Evolutionary conservation across 192 early-diverging fungal species (phyloP), one percentile per base, ranked within the genome.

Genomic region (Anaeromyces robustus): DNA sequence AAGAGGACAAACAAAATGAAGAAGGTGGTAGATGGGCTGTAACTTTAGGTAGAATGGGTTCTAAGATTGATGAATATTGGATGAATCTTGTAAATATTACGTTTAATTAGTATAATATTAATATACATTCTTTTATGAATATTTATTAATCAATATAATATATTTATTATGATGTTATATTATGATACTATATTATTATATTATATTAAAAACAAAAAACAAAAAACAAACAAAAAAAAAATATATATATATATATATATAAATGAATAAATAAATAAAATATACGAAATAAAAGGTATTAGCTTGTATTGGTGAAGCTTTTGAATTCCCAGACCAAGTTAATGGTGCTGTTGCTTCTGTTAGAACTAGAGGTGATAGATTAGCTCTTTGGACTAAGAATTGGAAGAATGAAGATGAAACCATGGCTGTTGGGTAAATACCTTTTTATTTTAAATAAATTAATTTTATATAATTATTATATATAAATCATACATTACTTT

Each of bases 331-430:
- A 78, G 88, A 93, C 31, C 94, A 97, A 80, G 89, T 98, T 29
- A 95, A 94, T 85, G 96, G 96, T 30, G 92, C 89, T 11, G 96
- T 98, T 34, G 91, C 96, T 29, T 94, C 94, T 11, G 92, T 94
- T 82, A 90, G 96, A 79, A 94, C 94, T 85, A 88, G 84, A 78
- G 90, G 92, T 80, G 96, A 94, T 86, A 89, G 95, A 83, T 90
- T 98, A 83, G 88, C 93, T 32, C 84, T 98, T 68, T 98, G 96
- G 96, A 94, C 93, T 22, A 88, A 88, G 81, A 83, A 86, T 16
- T 86, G 88, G 78, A 87, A 89, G 81, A 86, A 90, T 81, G 84
- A 83, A 37, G 86, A 87, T 29, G 83, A 87, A 29, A 80, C 85
- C 30, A 81, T 86, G 59, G 83, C 80, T 52, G 83, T 92, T 82